Percentiles rank a stretch among this genome's conserved stretches.
These are phyloP conservation scores for Hymenotorrendiella dingleyae DNA, from an alignment of 2,329 filamentous ascomycete genomes.

Conservation along the genomic window DNA sequence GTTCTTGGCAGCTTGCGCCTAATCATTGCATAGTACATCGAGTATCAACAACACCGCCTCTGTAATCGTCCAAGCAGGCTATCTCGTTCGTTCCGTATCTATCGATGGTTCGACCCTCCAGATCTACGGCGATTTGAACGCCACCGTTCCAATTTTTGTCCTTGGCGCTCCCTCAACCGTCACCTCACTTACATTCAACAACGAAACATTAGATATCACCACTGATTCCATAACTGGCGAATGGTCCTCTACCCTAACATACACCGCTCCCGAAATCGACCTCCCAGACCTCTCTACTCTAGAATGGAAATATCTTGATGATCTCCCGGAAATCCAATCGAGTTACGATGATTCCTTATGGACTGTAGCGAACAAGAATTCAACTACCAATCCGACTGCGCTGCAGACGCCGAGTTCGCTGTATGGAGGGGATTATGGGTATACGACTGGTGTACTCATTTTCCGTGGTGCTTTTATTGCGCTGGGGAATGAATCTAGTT, in stretches of 20 bases:
- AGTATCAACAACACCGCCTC: constrained; percentile 34
- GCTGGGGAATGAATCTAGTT: constrained; percentile 49
- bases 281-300: constrained; percentile 54
- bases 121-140: constrained; percentile 66
- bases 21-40: constrained; percentile 17
- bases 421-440: constrained; percentile 69
- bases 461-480: constrained; percentile 67
- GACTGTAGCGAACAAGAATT: constrained; percentile 51
- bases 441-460: constrained; percentile 60
- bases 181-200: constrained; percentile 58
- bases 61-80: constrained; percentile 58
- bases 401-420: constrained; percentile 59
- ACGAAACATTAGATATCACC: constrained; percentile 34
- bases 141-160: constrained; percentile 61
- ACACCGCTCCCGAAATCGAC: constrained; percentile 41
- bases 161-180: constrained; percentile 52
- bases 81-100: constrained; percentile 56
- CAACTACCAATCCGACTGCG: constrained; percentile 53
- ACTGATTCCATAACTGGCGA: constrained; percentile 40
- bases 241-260: constrained; percentile 47
- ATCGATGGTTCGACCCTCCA: constrained; percentile 50
- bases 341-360: constrained; percentile 65
- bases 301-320: constrained; percentile 65
- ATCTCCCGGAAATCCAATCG: constrained; percentile 60
- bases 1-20: background rate